Evolutionary conservation across 2,329 filamentous ascomycete species (phyloP).

Genomic region (Stemphylium lycopersici): DNA sequence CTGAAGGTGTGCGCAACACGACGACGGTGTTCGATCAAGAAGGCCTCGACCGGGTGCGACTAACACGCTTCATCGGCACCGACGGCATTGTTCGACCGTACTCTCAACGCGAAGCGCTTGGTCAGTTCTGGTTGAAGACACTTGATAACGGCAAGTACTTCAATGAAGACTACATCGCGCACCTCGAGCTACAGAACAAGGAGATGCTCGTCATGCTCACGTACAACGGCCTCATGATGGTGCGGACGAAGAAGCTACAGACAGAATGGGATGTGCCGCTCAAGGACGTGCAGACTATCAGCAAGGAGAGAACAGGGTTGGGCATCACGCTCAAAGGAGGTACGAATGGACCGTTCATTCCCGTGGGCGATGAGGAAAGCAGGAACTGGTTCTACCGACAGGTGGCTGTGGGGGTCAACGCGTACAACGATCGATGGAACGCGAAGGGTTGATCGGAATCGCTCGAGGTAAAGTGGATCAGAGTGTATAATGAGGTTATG

Average conservation of each 20-base stretch:
- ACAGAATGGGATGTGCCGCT: slow-evolving; percentile 96
- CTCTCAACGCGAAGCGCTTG: slow-evolving; percentile 90
- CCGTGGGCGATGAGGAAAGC: slow-evolving; percentile 83
- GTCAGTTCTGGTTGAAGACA: slow-evolving; percentile 98
- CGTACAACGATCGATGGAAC: slow-evolving; percentile 71
- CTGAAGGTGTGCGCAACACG: slow-evolving; percentile 96
- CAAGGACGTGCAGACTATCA: slow-evolving; percentile 95
- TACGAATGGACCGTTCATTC: slow-evolving; percentile 92
- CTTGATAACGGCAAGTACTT: slow-evolving; percentile 98
- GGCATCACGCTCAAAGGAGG: slow-evolving; percentile 87
- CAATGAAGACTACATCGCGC: slow-evolving; percentile 95
- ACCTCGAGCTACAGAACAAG: slow-evolving; percentile 86
- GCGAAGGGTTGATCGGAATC: slow-evolving; percentile 56
- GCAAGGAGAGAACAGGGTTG: slow-evolving; percentile 93
- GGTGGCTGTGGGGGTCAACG: slow-evolving; percentile 70
- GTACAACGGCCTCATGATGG: slow-evolving; percentile 79
- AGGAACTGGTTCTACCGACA: slow-evolving; percentile 71
- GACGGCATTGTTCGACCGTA: slow-evolving; percentile 96
- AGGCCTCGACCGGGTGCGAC: slow-evolving; percentile 91
- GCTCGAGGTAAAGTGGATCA: background rate
- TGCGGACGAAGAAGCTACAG: slow-evolving; percentile 81
- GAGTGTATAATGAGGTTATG: background rate
- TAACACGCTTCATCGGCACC: slow-evolving; percentile 87
- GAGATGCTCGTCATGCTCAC: slow-evolving; percentile 78
- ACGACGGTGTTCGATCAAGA: slow-evolving; percentile 97